Percentiles rank a stretch among this genome's conserved stretches.
Evolutionary conservation across 1,284 basidiomycete genomes (phyloP).

Genomic region (Cutaneotrichosporon dermatis): DNA sequence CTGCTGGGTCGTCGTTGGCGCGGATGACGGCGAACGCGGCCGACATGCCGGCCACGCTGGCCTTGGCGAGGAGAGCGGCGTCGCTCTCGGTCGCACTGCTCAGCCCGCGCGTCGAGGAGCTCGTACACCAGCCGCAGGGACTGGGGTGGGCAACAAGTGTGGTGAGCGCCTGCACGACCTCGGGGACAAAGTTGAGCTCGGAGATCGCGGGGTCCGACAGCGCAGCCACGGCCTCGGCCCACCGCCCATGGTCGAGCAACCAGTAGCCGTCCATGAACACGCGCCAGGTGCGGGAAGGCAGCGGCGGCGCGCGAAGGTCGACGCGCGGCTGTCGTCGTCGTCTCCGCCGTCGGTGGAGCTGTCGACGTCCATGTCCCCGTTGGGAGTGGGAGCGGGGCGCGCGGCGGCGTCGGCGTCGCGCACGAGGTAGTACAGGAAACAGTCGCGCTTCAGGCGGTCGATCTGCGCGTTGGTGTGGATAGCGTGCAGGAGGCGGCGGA

Average conservation of each 20-base stretch:
- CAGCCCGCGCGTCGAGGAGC: slow-evolving; percentile 19
- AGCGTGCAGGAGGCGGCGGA: slow-evolving; percentile 33
- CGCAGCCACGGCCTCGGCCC: slow-evolving; percentile 25
- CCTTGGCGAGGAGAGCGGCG: slow-evolving; percentile 25
- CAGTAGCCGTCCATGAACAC: slow-evolving; percentile 44
- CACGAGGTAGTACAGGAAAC: slow-evolving; percentile 43
- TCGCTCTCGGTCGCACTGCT: slow-evolving; percentile 17
- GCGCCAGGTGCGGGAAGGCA: slow-evolving; percentile 37
- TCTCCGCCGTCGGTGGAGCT: background rate
- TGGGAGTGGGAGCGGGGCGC: background rate
- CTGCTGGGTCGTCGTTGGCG: slow-evolving; percentile 6
- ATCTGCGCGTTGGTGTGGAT: slow-evolving; percentile 26
- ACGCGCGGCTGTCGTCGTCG: slow-evolving; percentile 8
- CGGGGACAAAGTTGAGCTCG: slow-evolving; percentile 37
- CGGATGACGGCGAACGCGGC: slow-evolving; percentile 32
- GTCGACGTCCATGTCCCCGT: slow-evolving; percentile 25
- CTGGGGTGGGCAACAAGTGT: slow-evolving; percentile 28
- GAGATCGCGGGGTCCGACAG: slow-evolving; percentile 38
- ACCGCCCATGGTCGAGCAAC: slow-evolving; percentile 37
- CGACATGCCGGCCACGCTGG: slow-evolving; percentile 23
- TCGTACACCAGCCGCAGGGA: slow-evolving; percentile 28
- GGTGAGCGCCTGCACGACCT: slow-evolving; percentile 32
- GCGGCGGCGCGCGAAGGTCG: slow-evolving; percentile 30
- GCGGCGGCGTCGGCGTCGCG: slow-evolving; percentile 26
- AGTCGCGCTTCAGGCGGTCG: slow-evolving; percentile 41